Evolutionary conservation across 2,329 filamentous ascomycete genomes (phyloP), one percentile per base, ranked within the genome.

Genomic region (Hypoxylon sp.): DNA sequence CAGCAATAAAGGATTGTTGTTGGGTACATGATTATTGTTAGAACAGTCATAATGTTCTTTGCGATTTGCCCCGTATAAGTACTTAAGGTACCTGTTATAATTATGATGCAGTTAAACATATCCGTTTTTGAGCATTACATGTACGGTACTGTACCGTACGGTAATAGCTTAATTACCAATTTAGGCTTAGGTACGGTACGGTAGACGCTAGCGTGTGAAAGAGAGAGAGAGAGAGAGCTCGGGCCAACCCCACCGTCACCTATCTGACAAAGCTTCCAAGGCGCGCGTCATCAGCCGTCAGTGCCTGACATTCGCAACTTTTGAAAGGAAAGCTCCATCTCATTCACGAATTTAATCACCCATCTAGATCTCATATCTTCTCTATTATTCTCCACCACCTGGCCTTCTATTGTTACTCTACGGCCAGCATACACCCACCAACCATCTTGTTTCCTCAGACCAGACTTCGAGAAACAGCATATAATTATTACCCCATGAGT

Each of bases 221-320:
- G 19, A 22, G 29, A 22, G 19, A 22, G 19, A 22, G 29, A 51
- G 29, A 10, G 24, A 39, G 42, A 62, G 65, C 67, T 67, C 46
- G 67, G 63, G 42, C 67, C 60, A 67, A 68, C 58, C 67, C 64
- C 67, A 53, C 60, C 39, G 24, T 52, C 37, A 60, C 44, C 51
- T 19, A 29, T 65, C 51, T 63, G 31, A 67, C 63, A 70, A 67
- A 70, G 63, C 59, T 67, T 35, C 42, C n/a, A 61, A 54, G 22
- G 65, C 65, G 70, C 68, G 70, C 71, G 71, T 73, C 71, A 73
- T 73, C 67, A 73, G 69, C 71, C 58, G 63, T 73, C 65, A 71
- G 67, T 73, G 71, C 71, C 71, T 73, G 69, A 68, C 53, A 63
- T 42, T 33, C 33, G 22, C 24, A 63, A 31, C 33, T 55, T 58